Conservation (phyloP, 257 asterid species). For the Solanum megistacrolobum region DNA sequence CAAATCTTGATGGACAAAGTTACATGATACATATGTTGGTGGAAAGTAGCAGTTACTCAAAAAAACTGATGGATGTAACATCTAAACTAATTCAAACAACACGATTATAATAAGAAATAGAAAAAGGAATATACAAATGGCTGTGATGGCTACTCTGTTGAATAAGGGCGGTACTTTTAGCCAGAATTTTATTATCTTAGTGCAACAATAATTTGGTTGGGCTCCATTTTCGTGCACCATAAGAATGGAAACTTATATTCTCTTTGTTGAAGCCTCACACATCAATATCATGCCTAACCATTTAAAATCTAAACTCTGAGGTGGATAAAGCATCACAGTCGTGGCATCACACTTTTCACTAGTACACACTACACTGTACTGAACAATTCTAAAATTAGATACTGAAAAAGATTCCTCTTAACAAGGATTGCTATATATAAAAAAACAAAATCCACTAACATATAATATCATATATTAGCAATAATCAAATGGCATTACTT, state of each 20-base stretch:
- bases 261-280: constrained; percentile 1
- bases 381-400: neutral
- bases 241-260: neutral
- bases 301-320: neutral
- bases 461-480: neutral
- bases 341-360: constrained; percentile 2
- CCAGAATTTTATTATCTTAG: neutral
- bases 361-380: neutral
- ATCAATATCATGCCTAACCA: neutral
- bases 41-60: neutral
- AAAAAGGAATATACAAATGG: neutral
- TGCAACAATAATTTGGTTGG: neutral
- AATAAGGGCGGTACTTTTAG: neutral
- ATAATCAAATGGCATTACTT: neutral
- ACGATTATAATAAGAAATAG: neutral
- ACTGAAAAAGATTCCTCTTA: neutral
- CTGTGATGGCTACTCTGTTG: neutral
- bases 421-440: neutral
- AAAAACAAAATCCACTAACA: neutral
- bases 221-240: neutral
- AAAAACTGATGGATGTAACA: neutral
- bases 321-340: neutral
- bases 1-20: neutral
- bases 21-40: neutral
- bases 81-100: neutral